Evolutionary conservation across 441 rosid species (phyloP).

Genomic region (Kokia cookei): DNA sequence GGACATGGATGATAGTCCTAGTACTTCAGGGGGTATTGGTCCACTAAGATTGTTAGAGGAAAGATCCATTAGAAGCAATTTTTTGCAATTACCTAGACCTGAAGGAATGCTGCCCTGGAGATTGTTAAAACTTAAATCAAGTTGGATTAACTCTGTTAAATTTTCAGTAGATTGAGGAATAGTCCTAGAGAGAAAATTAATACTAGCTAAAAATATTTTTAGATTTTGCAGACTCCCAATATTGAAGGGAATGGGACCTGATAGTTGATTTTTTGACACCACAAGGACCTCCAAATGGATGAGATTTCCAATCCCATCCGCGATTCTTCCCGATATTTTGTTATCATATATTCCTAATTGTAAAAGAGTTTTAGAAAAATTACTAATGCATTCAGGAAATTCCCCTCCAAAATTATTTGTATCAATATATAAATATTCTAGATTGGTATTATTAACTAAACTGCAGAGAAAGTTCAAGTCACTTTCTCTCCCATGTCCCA

Average conservation of each 20-base stretch:
- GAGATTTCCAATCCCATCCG: not conserved
- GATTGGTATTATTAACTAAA: not conserved
- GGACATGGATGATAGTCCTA: not conserved
- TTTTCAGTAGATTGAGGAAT: not conserved
- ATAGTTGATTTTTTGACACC: not conserved
- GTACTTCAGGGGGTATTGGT: not conserved
- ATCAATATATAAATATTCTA: accelerated
- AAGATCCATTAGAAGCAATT: not conserved
- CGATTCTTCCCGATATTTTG: not conserved
- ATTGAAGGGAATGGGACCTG: not conserved
- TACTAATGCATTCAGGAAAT: not conserved
- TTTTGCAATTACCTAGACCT: not conserved
- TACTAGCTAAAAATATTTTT: accelerated
- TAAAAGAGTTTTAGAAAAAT: not conserved
- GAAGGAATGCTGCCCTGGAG: conserved; percentile 4
- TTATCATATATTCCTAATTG: no score
- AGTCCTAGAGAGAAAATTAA: not conserved
- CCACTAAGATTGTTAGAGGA: not conserved
- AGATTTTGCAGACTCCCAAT: not conserved
- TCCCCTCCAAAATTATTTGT: not conserved
- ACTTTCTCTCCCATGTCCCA: not conserved
- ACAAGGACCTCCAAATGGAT: not conserved
- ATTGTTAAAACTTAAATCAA: not conserved
- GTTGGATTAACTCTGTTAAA: not conserved
- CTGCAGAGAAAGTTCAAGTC: conserved; percentile 7